Percentiles rank a stretch among this genome's conserved stretches.
Evolutionary conservation across 345 rosid genomes (phyloP).

Genomic region (Luvunga scandens): DNA sequence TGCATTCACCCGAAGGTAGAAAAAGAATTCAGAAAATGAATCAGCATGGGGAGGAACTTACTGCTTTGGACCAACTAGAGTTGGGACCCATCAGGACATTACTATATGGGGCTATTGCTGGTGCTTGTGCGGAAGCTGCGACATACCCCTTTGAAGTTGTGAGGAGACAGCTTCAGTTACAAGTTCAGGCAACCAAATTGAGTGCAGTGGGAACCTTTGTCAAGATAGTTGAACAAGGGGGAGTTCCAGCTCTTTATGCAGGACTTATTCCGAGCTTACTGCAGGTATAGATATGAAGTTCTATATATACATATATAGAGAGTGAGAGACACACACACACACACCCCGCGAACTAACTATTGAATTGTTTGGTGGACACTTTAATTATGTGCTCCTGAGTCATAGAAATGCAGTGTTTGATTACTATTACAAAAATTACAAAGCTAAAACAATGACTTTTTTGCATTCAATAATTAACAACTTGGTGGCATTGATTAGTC

Average conservation of each 20-base stretch:
- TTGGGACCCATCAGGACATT: constrained; percentile 69
- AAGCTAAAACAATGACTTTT: not conserved
- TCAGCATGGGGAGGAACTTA: constrained; percentile 49
- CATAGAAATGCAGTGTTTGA: not conserved
- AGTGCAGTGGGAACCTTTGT: constrained; percentile 55
- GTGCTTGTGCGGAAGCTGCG: constrained; percentile 80
- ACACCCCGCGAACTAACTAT: not conserved
- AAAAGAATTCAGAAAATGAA: constrained; percentile 61
- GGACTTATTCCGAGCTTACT: constrained; percentile 75
- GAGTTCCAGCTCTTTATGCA: constrained; percentile 65
- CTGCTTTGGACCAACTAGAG: constrained; percentile 71
- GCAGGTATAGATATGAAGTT: constrained; percentile 40
- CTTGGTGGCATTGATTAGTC: not conserved
- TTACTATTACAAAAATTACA: not conserved
- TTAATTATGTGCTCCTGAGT: not conserved
- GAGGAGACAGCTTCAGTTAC: constrained; percentile 71
- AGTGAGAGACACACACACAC: too few relatives aligned
- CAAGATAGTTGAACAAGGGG: constrained; percentile 63
- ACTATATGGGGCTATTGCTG: constrained; percentile 67
- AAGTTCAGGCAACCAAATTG: constrained; percentile 53
- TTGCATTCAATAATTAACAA: not conserved
- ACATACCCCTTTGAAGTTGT: constrained; percentile 79
- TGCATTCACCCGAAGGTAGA: constrained; percentile 59
- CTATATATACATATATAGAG: accelerated
- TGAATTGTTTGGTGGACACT: not conserved